Percentiles rank a stretch among this genome's conserved stretches.
Evolutionary conservation across 768 basidiomycete species (phyloP).

Genomic region (Udeniomyces megalosporus): DNA sequence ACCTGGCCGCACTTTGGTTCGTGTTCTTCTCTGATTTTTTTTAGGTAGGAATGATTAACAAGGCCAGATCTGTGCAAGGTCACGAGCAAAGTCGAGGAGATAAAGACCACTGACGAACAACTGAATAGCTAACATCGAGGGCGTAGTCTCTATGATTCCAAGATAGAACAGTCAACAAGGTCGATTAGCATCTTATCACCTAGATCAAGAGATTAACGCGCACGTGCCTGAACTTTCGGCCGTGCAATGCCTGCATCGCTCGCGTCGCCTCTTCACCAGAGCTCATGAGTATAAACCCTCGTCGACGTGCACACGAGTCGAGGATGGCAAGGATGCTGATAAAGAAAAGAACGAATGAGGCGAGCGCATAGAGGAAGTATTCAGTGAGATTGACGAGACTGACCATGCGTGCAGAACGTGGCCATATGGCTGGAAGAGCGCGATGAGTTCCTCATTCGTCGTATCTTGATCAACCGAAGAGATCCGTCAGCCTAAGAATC

Average conservation of each 20-base stretch:
- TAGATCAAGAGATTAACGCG: neutral
- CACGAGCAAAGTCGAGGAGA: too few relatives aligned
- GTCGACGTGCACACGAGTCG: constrained; percentile 9
- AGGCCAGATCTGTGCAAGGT: constrained; percentile 9
- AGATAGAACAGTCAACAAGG: too few relatives aligned
- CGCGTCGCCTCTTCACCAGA: constrained; percentile 9
- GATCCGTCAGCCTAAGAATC: neutral
- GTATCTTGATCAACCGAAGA: neutral
- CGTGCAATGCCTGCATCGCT: constrained; percentile 11
- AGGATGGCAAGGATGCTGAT: constrained; percentile 12
- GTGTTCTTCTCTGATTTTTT: neutral
- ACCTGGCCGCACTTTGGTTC: neutral
- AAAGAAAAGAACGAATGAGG: neutral
- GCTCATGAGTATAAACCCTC: constrained; percentile 13
- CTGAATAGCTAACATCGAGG: neutral
- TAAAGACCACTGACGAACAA: neutral
- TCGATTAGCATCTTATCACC: too few relatives aligned
- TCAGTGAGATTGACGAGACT: neutral
- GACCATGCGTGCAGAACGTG: constrained; percentile 8
- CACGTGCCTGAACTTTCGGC: constrained; percentile 1
- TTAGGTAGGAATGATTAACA: constrained; percentile 13
- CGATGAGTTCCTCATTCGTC: constrained; percentile 14
- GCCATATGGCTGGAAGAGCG: constrained; percentile 6
- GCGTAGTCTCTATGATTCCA: neutral
- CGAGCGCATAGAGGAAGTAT: neutral